Percentiles rank a stretch among this genome's conserved stretches.
phyloP scores from a whole-genome alignment of 768 basidiomycete genomes.

The Hericium rajendrae region DNA sequence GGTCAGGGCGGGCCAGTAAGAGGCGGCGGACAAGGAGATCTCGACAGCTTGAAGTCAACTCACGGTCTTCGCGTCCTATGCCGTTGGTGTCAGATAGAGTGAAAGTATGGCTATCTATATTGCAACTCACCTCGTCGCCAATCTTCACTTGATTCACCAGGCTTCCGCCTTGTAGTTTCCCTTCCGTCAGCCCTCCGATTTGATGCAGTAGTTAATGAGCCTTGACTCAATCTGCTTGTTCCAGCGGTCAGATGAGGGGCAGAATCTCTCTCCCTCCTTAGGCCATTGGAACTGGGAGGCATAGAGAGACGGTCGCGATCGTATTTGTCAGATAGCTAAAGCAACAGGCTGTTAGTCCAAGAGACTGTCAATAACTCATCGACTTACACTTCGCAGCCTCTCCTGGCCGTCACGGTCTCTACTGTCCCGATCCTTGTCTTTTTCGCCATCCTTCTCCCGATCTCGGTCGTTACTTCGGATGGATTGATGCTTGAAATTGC shows the following conservation, averaged over 20 bases:
- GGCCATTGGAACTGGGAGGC: conserved; percentile 30
- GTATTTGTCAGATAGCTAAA: conserved; percentile 77
- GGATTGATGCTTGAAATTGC: conserved; percentile 86
- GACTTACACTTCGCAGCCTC: conserved; percentile 61
- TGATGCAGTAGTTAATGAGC: conserved; percentile 22
- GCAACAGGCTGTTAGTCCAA: conserved; percentile 3
- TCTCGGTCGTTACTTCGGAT: conserved; percentile 55
- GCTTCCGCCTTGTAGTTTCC: conserved; percentile 56
- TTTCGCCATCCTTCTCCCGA: conserved; percentile 30
- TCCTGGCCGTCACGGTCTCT: conserved; percentile 74
- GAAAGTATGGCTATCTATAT: too few relatives aligned
- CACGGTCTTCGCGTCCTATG: conserved; percentile 54
- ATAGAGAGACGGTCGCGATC: conserved; percentile 70
- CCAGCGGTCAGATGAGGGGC: conserved; percentile 47
- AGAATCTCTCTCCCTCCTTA: conserved; percentile 61
- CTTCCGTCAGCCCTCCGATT: conserved; percentile 49
- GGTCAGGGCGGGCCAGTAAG: background rate
- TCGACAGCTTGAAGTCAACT: conserved; percentile 14
- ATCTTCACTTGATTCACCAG: conserved; percentile 68
- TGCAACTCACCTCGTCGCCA: conserved; percentile 67
- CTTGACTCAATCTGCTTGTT: conserved; percentile 30
- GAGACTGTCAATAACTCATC: conserved; percentile 4
- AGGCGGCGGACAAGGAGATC: background rate
- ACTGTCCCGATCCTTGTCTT: conserved; percentile 43
- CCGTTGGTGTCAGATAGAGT: background rate